Percentiles rank a stretch among this genome's conserved stretches.
phyloP scores from a whole-genome alignment of 1,284 basidiomycete genomes.

The Lignosus rhinocerotis region DNA sequence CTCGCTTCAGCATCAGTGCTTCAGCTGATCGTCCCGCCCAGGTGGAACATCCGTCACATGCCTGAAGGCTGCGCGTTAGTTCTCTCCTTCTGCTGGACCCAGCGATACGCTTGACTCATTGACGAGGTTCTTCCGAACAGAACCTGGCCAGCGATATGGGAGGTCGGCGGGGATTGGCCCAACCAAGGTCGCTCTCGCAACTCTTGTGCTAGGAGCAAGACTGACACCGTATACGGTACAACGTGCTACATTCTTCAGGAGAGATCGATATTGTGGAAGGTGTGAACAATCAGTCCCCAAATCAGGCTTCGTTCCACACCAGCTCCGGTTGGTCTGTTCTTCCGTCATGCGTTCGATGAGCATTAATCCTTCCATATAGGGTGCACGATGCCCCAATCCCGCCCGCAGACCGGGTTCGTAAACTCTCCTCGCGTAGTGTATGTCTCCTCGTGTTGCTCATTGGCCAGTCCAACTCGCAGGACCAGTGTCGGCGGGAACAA shows the following conservation, averaged over 20 bases:
- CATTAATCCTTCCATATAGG: constrained; percentile 32
- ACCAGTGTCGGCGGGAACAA: constrained; percentile 33
- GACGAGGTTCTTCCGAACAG: constrained; percentile 17
- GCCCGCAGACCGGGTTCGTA: constrained; percentile 52
- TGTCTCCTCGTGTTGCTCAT: background rate
- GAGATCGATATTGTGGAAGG: constrained; percentile 76
- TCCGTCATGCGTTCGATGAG: no score
- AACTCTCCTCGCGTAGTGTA: background rate
- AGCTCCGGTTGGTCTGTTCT: constrained; percentile 36
- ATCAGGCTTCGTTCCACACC: constrained; percentile 67
- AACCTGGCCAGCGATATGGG: constrained; percentile 43
- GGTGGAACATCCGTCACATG: constrained; percentile 56
- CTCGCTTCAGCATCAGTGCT: background rate
- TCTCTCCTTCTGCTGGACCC: background rate
- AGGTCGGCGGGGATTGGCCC: constrained; percentile 38
- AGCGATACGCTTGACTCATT: constrained; percentile 1
- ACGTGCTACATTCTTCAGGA: constrained; percentile 36
- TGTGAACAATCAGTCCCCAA: constrained; percentile 56
- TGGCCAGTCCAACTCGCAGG: background rate
- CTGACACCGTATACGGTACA: background rate
- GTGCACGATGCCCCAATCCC: constrained; percentile 59
- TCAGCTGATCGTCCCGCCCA: constrained; percentile 21
- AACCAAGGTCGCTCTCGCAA: constrained; percentile 25
- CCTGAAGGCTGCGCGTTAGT: constrained; percentile 68
- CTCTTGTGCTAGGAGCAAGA: constrained; percentile 1